Evolutionary conservation across 2,329 filamentous ascomycete genomes (phyloP), one percentile per base, ranked within the genome.

Genomic region (Aspergillus sergii): DNA sequence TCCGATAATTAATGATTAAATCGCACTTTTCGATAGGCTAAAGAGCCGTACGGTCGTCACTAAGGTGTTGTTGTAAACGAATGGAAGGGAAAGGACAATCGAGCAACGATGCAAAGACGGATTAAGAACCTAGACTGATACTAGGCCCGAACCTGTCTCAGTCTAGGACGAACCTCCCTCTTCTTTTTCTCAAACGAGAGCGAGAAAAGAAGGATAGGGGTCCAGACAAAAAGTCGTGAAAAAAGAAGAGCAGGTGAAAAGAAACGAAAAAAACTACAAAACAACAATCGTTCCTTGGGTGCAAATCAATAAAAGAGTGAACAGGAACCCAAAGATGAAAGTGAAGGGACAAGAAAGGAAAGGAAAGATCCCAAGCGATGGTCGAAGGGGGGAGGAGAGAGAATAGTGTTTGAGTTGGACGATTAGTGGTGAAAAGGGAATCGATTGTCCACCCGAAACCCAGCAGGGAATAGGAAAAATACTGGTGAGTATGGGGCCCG

Each of bases 341-440:
- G 45, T 51, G 54, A 59, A 57, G 51, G 56, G 67, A 68, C 64
- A 59, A 62, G 60, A 68, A 63, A 68, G 67, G 62, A 66, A 72
- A 71, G 66, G 67, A 63, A 51, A 51, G 28, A 51, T 32, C 26
- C 48, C 48, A 51, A 69, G 65, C 64, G 67, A 70, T 66, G 66
- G 62, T 71, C 71, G 69, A 62, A 67, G 65, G 75, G 79, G 43
- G 67, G 72, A 69, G 67, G 66, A 71, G 68, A 68, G 65, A 65
- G 66, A 68, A 69, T 50, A 58, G 57, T 64, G 67, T 62, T 65
- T 63, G 64, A 68, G 66, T 69, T 68, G 66, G 64, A 69, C 66
- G 45, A 57, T 41, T 64, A 63, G 64, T 66, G 62, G 63, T 69
- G 64, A 71, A 72, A 70, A 72, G 64, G 67, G 69, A 67, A 71